Conservation (phyloP, 2,329 filamentous ascomycete species). For the Lasiodiplodia theobromae region DNA sequence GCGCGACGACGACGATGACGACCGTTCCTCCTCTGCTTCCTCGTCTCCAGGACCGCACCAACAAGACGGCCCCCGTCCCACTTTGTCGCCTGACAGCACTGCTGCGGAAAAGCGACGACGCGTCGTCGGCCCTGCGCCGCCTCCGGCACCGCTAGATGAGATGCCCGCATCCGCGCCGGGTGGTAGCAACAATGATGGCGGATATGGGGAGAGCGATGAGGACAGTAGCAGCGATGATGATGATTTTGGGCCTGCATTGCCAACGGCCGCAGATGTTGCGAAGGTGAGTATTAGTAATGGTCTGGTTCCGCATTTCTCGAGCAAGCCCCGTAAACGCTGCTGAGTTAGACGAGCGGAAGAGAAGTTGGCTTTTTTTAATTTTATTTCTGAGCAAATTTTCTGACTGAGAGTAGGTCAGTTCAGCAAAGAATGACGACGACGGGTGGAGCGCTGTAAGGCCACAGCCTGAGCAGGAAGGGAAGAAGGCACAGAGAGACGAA, state of each 20-base stretch:
- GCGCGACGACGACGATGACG: conserved; percentile 53
- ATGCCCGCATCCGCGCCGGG: conserved; percentile 49
- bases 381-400: background rate
- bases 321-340: too few relatives aligned
- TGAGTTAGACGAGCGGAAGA: background rate
- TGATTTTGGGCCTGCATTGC: conserved; percentile 56
- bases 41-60: background rate
- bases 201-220: conserved; percentile 34
- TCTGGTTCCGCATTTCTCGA: too few relatives aligned
- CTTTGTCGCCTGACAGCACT: conserved; percentile 32
- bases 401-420: background rate
- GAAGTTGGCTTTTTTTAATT: background rate
- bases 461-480: conserved; percentile 30
- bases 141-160: conserved; percentile 58
- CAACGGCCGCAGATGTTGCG: conserved; percentile 34
- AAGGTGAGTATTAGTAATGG: conserved; percentile 34
- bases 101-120: conserved; percentile 58
- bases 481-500: conserved; percentile 74
- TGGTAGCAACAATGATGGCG: background rate
- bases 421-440: conserved; percentile 23
- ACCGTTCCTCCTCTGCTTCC: conserved; percentile 39
- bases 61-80: conserved; percentile 37
- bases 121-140: conserved; percentile 63
- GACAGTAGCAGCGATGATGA: conserved; percentile 51
- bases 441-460: conserved; percentile 22